These are phyloP conservation scores for Pseudogymnoascus sp. DNA, from an alignment of 2,329 filamentous ascomycete genomes.

Conservation along the genomic window DNA sequence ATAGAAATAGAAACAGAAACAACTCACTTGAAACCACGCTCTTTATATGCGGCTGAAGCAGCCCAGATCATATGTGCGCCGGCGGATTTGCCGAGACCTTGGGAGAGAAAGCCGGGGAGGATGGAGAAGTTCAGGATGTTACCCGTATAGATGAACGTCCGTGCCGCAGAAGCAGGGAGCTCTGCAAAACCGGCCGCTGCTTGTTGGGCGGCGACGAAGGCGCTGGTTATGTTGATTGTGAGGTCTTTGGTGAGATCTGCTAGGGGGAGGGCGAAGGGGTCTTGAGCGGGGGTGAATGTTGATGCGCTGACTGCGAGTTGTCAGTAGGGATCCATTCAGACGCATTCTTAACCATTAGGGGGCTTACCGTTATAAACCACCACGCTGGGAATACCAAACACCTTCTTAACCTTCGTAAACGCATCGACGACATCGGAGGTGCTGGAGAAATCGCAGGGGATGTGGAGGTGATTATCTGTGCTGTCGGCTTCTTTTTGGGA, in stretches of 20 bases:
- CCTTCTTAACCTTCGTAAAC: slow-evolving; percentile 34
- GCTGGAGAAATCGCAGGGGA: slow-evolving; percentile 33
- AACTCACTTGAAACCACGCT: too few relatives aligned
- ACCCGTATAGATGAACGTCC: slow-evolving; percentile 41
- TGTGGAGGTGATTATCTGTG: slow-evolving; percentile 27
- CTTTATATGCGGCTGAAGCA: slow-evolving; percentile 22
- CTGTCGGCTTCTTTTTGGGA: slow-evolving; percentile 22
- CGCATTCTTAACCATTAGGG: too few relatives aligned
- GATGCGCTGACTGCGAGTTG: slow-evolving; percentile 18
- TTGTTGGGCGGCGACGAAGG: slow-evolving; percentile 35
- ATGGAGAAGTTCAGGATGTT: slow-evolving; percentile 34
- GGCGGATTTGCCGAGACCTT: slow-evolving; percentile 37
- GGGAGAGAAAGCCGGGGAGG: slow-evolving; percentile 25
- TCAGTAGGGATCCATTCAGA: too few relatives aligned
- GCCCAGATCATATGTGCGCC: slow-evolving; percentile 29
- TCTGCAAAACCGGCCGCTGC: slow-evolving; percentile 28
- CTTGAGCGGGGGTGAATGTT: slow-evolving; percentile 18
- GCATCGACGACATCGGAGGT: slow-evolving; percentile 29
- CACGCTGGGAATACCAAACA: slow-evolving; percentile 34
- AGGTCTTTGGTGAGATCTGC: slow-evolving; percentile 29
- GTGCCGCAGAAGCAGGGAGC: slow-evolving; percentile 24
- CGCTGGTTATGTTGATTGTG: slow-evolving; percentile 34
- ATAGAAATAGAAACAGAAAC: too few relatives aligned
- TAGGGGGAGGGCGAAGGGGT: slow-evolving; percentile 24
- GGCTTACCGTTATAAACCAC: slow-evolving; percentile 37